Conservation (phyloP, 768 basidiomycete genomes). For the Pluteus cervinus region DNA sequence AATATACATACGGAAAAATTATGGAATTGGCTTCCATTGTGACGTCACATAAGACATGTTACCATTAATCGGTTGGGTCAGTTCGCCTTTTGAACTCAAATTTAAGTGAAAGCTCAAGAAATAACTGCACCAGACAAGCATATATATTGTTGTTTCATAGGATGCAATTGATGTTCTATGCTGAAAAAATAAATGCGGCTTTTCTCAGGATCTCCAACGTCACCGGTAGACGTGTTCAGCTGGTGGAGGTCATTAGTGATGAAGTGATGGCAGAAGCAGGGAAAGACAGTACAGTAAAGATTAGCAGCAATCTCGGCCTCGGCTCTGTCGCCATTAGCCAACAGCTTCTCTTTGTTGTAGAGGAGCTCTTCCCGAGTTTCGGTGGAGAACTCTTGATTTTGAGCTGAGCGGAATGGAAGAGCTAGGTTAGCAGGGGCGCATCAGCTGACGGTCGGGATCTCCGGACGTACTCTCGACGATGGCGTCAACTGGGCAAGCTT, state of each 20-base stretch:
- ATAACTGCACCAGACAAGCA: too few species aligned
- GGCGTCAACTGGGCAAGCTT: conserved; percentile 98
- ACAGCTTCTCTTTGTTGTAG: conserved; percentile 98
- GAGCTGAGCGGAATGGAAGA: conserved; percentile 44
- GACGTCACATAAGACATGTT: too few species aligned
- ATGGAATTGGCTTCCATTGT: too few species aligned
- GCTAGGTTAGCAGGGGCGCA: conserved; percentile 7
- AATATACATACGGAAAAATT: too few species aligned
- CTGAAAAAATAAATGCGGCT: background rate
- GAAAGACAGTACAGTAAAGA: conserved; percentile 49
- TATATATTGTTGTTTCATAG: too few species aligned
- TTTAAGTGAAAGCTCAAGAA: too few species aligned
- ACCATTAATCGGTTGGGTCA: too few species aligned
- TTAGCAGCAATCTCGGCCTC: conserved; percentile 99
- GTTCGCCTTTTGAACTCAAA: too few species aligned
- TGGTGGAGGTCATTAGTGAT: too few species aligned
- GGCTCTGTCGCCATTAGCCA: conserved; percentile 92
- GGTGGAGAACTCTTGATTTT: conserved; percentile 96
- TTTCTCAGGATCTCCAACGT: conserved; percentile 9
- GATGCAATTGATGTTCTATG: background rate
- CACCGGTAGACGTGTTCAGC: conserved; percentile 87
- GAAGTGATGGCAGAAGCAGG: too few species aligned
- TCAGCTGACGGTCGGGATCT: conserved; percentile 2
- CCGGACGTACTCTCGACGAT: conserved; percentile 89
- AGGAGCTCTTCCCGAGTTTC: conserved; percentile 97